Conservation (phyloP, 345 rosid genomes). For the Brassica rapa region DNA sequence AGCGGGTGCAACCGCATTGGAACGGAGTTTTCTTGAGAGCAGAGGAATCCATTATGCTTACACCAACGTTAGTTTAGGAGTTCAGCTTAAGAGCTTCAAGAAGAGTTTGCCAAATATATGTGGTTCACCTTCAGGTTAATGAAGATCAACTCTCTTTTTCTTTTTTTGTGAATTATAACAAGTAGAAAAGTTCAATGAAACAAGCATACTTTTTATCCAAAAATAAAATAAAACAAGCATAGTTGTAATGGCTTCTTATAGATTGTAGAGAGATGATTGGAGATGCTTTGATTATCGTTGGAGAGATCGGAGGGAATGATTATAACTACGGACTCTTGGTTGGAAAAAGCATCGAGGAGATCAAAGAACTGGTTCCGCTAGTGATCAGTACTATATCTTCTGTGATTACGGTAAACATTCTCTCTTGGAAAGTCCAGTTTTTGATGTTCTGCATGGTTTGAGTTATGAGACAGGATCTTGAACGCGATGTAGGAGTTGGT, state of each 20-base stretch:
- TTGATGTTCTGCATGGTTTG: background rate
- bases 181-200: background rate
- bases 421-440: background rate
- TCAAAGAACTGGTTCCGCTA: conserved; percentile 42
- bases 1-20: conserved; percentile 56
- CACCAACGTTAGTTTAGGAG: conserved; percentile 44
- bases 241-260: conserved; percentile 6
- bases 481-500: conserved; percentile 45
- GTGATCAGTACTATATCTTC: conserved; percentile 38
- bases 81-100: conserved; percentile 47
- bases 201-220: background rate
- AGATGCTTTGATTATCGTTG: conserved; percentile 47
- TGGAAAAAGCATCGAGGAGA: conserved; percentile 27
- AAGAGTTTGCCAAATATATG: conserved; percentile 42
- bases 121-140: conserved; percentile 35
- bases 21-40: conserved; percentile 26
- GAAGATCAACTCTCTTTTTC: background rate
- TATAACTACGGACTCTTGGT: conserved; percentile 33
- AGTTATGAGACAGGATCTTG: conserved; percentile 14
- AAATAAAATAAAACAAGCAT: background rate
- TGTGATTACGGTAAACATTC: conserved; percentile 39
- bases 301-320: conserved; percentile 70
- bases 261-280: conserved; percentile 43
- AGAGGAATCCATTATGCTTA: conserved; percentile 31
- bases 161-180: background rate